Conservation (phyloP, 192 early-diverging fungal species). For the Linnemannia elongata region DNA sequence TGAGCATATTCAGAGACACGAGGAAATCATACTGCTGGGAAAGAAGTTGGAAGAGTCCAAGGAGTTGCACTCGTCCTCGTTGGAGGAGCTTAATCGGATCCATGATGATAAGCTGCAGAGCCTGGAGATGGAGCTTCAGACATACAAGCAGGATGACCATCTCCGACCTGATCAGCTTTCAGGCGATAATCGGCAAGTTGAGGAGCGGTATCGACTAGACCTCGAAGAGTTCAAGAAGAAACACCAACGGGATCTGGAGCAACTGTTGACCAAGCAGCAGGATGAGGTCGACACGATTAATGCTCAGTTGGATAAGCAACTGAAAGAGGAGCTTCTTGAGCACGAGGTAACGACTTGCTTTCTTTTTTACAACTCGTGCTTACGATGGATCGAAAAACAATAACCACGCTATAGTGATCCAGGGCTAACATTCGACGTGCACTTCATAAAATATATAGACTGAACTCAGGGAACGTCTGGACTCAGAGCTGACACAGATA, state of each 20-base stretch:
- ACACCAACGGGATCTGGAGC: constrained; percentile 8
- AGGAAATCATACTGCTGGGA: constrained; percentile 2
- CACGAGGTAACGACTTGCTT: constrained; percentile 15
- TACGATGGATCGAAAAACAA: no score
- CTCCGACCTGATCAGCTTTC: background rate
- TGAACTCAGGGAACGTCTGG: constrained; percentile 28
- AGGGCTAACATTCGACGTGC: background rate
- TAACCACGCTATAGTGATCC: no score
- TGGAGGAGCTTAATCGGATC: constrained; percentile 43
- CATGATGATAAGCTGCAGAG: constrained; percentile 46
- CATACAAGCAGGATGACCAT: constrained; percentile 13
- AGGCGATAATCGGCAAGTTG: background rate
- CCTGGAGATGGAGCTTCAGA: constrained; percentile 40
- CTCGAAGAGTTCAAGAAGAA: constrained; percentile 25
- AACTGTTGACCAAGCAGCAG: constrained; percentile 16
- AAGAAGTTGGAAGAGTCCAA: constrained; percentile 22
- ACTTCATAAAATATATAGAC: background rate
- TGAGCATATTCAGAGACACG: constrained; percentile 5
- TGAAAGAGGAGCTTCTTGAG: constrained; percentile 19
- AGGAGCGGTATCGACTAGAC: constrained; percentile 19
- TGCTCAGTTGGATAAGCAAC: background rate
- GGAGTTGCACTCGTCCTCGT: constrained; percentile 22
- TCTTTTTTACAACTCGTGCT: background rate
- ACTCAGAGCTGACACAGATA: constrained; percentile 31
- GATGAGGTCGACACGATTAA: constrained; percentile 15